A percentile compares a stretch with the other conserved stretches of the same genome.
phyloP scores from a whole-genome alignment of 371 early-diverging fungal species.

The Rhizopus delemar region DNA sequence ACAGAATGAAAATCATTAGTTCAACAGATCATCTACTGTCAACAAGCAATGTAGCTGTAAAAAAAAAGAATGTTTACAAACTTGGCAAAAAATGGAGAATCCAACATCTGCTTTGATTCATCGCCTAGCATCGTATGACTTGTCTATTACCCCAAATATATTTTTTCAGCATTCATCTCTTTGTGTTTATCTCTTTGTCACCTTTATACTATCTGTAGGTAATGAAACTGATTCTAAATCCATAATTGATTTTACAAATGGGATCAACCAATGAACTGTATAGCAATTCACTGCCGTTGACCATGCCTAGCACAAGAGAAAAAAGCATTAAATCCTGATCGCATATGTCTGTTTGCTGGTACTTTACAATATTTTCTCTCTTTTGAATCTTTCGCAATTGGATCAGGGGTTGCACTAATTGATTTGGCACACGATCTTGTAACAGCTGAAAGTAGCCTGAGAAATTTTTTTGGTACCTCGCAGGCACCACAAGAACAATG shows the following conservation, averaged over 20 bases:
- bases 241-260: slow-evolving; percentile 62
- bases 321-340: not conserved
- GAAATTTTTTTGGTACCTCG: slow-evolving; percentile 55
- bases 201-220: slow-evolving; percentile 58
- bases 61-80: slow-evolving; percentile 18
- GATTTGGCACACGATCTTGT: slow-evolving; percentile 53
- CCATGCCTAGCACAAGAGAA: slow-evolving; percentile 37
- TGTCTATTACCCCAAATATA: slow-evolving; percentile 28
- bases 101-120: slow-evolving; percentile 57
- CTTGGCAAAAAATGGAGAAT: slow-evolving; percentile 56
- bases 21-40: not conserved
- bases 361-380: slow-evolving; percentile 27
- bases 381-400: slow-evolving; percentile 31
- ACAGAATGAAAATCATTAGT: no score
- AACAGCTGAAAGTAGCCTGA: slow-evolving; percentile 55
- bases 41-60: not conserved
- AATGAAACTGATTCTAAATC: slow-evolving; percentile 61
- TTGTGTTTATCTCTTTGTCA: slow-evolving; percentile 12
- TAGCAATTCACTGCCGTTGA: slow-evolving; percentile 48
- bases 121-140: slow-evolving; percentile 54
- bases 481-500: slow-evolving; percentile 56
- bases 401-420: slow-evolving; percentile 47
- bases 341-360: not conserved
- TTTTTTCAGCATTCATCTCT: not conserved
- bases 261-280: slow-evolving; percentile 45